Conservation (phyloP, 805 yeast species). For the Candida insectorum region DNA sequence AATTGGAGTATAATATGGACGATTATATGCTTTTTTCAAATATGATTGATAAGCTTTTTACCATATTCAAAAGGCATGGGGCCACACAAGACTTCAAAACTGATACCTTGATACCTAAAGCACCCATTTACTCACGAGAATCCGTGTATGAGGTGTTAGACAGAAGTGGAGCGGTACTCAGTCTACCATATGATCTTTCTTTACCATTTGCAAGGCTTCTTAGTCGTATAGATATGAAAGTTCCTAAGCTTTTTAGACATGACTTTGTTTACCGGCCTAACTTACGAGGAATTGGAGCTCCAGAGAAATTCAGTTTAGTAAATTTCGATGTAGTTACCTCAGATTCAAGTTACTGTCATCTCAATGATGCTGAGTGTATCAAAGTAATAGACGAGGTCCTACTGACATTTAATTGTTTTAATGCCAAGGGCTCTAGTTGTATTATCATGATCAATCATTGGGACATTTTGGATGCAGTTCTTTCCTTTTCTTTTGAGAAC, state of each 20-base stretch:
- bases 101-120: constrained; percentile 69
- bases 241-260: constrained; percentile 66
- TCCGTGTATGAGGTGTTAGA: constrained; percentile 80
- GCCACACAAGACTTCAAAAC: constrained; percentile 77
- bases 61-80: constrained; percentile 75
- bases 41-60: constrained; percentile 57
- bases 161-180: constrained; percentile 81
- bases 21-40: constrained; percentile 59
- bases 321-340: constrained; percentile 78
- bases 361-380: constrained; percentile 84
- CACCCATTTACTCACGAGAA: constrained; percentile 60
- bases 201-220: constrained; percentile 84
- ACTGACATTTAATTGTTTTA: constrained; percentile 62
- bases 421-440: constrained; percentile 44
- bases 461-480: constrained; percentile 68
- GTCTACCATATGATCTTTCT: constrained; percentile 84
- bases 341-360: constrained; percentile 38
- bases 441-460: constrained; percentile 73
- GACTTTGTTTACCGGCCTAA: constrained; percentile 79
- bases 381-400: constrained; percentile 77
- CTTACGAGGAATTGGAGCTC: constrained; percentile 58
- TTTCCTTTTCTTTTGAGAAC: constrained; percentile 69
- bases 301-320: constrained; percentile 73
- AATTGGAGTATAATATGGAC: constrained; percentile 22
- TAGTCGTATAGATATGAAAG: constrained; percentile 53